phyloP scores from a whole-genome alignment of 148 eudicot genomes.

The Rhododendron mucronatum region DNA sequence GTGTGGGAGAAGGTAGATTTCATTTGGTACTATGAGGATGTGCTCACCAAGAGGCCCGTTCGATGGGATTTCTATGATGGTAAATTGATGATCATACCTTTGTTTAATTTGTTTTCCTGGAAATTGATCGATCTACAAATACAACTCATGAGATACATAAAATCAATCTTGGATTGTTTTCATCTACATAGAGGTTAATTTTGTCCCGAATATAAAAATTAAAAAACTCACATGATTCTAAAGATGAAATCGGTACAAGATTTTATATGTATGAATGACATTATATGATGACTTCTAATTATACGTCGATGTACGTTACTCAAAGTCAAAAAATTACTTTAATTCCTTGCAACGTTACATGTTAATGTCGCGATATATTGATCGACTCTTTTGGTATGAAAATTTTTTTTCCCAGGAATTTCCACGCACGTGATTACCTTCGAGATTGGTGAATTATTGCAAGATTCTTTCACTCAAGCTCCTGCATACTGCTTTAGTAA shows the following conservation, averaged over 20 bases:
- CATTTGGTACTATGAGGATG: conserved; percentile 50
- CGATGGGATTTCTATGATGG: conserved; percentile 43
- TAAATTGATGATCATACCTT: not conserved
- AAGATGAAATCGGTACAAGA: not conserved
- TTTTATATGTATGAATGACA: not conserved
- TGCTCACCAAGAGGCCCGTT: conserved; percentile 34
- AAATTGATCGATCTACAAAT: not conserved
- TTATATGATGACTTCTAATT: no score
- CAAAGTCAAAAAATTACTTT: no score
- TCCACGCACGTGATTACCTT: conserved; percentile 30
- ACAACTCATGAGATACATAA: not conserved
- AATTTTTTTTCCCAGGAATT: conserved; percentile 12
- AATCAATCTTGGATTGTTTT: no score
- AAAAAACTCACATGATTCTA: not conserved
- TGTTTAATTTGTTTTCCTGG: not conserved
- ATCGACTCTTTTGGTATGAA: not conserved
- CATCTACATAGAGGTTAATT: not conserved
- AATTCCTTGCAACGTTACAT: not conserved
- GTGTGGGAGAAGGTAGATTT: conserved; percentile 46
- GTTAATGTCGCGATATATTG: not conserved
- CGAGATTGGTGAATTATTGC: conserved; percentile 17
- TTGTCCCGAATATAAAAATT: not conserved
- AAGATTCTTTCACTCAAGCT: conserved; percentile 24
- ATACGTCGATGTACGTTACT: no score
- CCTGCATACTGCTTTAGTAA: conserved; percentile 23